phyloP scores from a whole-genome alignment of 176 grass and related monocot species.

The Cenchrus americanus region DNA sequence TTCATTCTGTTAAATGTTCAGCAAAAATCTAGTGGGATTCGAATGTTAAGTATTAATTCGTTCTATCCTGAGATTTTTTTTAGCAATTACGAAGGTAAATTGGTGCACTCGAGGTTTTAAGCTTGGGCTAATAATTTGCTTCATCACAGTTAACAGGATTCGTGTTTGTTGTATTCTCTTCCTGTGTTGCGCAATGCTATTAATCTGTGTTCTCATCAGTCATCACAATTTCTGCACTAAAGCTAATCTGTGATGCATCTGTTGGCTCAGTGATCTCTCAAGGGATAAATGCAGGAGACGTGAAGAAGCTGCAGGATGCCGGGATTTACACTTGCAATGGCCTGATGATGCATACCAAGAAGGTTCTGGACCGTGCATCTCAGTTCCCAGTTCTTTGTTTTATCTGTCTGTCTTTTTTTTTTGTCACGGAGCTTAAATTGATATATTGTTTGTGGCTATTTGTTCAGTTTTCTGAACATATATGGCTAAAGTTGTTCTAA shows the following conservation, averaged over 20 bases:
- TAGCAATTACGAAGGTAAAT: slow-evolving; percentile 11
- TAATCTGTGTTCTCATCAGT: slow-evolving; percentile 7
- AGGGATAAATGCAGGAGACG: slow-evolving; percentile 88
- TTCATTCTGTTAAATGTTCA: neutral
- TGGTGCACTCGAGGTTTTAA: slow-evolving; percentile 14
- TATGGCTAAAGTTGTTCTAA: neutral
- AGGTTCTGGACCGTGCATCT: slow-evolving; percentile 50
- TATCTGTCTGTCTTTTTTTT: neutral
- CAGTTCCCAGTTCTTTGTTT: slow-evolving; percentile 14
- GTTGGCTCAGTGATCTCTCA: slow-evolving; percentile 78
- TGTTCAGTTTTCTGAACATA: slow-evolving; percentile 6
- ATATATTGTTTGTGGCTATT: slow-evolving; percentile 12
- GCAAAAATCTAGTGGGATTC: neutral
- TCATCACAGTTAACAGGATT: neutral
- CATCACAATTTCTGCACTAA: neutral
- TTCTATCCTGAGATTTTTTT: neutral
- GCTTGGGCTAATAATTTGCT: neutral
- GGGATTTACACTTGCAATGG: slow-evolving; percentile 99
- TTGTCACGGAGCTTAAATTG: neutral
- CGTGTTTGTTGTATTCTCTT: neutral
- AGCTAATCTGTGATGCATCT: slow-evolving; percentile 17
- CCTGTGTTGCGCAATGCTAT: neutral
- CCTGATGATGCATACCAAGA: slow-evolving; percentile 98
- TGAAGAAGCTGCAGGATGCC: slow-evolving; percentile 97
- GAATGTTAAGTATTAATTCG: neutral